Evolutionary conservation across 2,329 filamentous ascomycete genomes (phyloP).

Genomic region (Colletotrichum gloeosporioides): DNA sequence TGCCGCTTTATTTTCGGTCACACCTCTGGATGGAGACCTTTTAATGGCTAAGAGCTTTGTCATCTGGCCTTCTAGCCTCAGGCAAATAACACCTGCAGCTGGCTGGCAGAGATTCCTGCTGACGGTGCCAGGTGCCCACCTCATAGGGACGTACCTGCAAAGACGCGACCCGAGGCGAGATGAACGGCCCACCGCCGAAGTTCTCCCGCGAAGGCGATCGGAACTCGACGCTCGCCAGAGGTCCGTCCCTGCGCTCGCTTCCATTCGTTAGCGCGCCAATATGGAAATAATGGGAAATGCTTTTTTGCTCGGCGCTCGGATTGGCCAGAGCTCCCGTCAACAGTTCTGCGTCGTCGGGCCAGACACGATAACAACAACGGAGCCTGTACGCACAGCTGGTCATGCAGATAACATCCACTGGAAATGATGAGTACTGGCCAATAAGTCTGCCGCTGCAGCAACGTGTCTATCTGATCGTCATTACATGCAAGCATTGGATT

Average conservation of each 20-base stretch:
- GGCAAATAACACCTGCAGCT: background rate
- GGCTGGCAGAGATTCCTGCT: background rate
- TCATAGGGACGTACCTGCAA: background rate
- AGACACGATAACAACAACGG: background rate
- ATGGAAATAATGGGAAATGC: slow-evolving; percentile 16
- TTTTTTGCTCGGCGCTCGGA: background rate
- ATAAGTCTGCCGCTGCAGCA: background rate
- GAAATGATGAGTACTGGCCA: background rate
- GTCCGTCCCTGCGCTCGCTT: background rate
- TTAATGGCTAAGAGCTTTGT: background rate
- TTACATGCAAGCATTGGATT: background rate
- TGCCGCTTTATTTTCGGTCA: background rate
- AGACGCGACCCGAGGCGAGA: background rate
- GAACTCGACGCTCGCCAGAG: background rate
- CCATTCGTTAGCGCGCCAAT: background rate
- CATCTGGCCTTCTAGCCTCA: background rate
- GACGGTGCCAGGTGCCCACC: background rate
- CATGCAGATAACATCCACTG: background rate
- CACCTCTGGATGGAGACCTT: background rate
- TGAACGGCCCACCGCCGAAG: background rate
- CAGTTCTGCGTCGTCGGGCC: background rate
- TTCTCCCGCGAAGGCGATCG: background rate
- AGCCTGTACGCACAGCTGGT: background rate
- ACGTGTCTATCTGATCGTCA: background rate
- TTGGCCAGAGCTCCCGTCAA: slow-evolving; percentile 9